Evolutionary conservation across 257 asterid genomes (phyloP), one percentile per base, ranked within the genome.

Genomic region (Plantago elongata): DNA sequence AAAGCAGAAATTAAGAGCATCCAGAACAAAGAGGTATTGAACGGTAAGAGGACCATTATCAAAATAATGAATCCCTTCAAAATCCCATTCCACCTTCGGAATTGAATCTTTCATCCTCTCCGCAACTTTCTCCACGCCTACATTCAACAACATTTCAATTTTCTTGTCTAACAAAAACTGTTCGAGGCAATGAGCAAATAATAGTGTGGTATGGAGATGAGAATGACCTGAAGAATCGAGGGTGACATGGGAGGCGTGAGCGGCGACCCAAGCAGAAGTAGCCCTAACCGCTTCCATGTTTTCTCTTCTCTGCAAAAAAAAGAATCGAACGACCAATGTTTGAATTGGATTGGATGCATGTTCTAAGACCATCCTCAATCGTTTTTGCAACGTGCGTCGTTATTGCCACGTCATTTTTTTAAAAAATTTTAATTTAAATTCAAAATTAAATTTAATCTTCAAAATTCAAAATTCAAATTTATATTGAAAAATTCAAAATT

Each of bases 31-130:
- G 52, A 93, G 76, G 69, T 87, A 93, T 80, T 93, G 99, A 51
- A 93, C 96, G 45, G 97, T 87, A 16, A 89, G 92, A 45, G 99
- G 96, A 0, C 97, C 96, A 44, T 87, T 81, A 58, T 93, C 99
- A 63, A 85, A 87, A 75, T 79, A 93, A 66, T 93, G 99, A 72
- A 87, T 93, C 75, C 96, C 95, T 79, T 93, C 99, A 55, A 81
- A 89, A 80, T 93, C 77, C 97, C 99, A 93, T 63, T 87, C 92
- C 79, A 93, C 96, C 78, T 85, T 82, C 0, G 95, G 96, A 13
- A 93, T 66, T 1, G 94, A 70, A 68, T 89, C 92, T 55, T 82
- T 87, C 71, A 87, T 70, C 11, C 61, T 63, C 59, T 93, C 94
- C 10, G 93, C 87, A 47, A 85, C 79, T 42, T 72, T 79, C 78